These are phyloP conservation scores for Echinosophora koreensis DNA, from an alignment of 306 rosid species.

Conservation along the genomic window DNA sequence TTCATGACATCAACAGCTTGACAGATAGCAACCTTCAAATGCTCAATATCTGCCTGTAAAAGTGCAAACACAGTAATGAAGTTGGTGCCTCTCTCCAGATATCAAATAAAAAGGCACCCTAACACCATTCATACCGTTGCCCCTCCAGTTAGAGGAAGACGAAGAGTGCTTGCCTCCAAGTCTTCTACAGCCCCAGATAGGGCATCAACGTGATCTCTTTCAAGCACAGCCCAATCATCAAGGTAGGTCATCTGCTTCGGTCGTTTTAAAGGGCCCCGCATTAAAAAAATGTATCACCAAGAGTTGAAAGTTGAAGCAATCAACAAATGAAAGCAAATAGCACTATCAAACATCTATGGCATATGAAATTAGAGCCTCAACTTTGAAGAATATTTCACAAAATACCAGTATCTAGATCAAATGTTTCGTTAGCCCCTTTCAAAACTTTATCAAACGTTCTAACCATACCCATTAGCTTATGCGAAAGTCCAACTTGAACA, in stretches of 20 bases:
- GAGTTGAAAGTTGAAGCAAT: slow-evolving; percentile 20
- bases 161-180: slow-evolving; percentile 94
- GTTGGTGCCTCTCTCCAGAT: slow-evolving; percentile 12
- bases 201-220: slow-evolving; percentile 76
- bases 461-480: background rate
- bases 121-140: slow-evolving; percentile 72
- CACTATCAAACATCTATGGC: slow-evolving; percentile 27
- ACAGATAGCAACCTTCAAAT: slow-evolving; percentile 77
- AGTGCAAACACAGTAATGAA: slow-evolving; percentile 27
- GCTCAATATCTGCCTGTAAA: slow-evolving; percentile 77
- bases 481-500: slow-evolving; percentile 16
- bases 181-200: slow-evolving; percentile 86
- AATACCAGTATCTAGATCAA: slow-evolving; percentile 20
- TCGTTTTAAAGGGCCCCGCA: slow-evolving; percentile 44
- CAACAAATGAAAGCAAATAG: slow-evolving; percentile 19
- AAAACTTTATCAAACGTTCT: slow-evolving; percentile 14
- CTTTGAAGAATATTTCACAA: slow-evolving; percentile 1
- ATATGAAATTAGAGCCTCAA: slow-evolving; percentile 32
- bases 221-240: slow-evolving; percentile 87
- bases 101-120: slow-evolving; percentile 16
- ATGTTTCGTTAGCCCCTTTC: background rate
- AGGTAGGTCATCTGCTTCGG: slow-evolving; percentile 80
- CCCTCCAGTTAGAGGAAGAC: slow-evolving; percentile 88
- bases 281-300: slow-evolving; percentile 43
- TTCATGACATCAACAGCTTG: slow-evolving; percentile 87